These are phyloP conservation scores for Colletotrichum aenigma DNA, from an alignment of 2,329 filamentous ascomycete genomes.

Conservation along the genomic window DNA sequence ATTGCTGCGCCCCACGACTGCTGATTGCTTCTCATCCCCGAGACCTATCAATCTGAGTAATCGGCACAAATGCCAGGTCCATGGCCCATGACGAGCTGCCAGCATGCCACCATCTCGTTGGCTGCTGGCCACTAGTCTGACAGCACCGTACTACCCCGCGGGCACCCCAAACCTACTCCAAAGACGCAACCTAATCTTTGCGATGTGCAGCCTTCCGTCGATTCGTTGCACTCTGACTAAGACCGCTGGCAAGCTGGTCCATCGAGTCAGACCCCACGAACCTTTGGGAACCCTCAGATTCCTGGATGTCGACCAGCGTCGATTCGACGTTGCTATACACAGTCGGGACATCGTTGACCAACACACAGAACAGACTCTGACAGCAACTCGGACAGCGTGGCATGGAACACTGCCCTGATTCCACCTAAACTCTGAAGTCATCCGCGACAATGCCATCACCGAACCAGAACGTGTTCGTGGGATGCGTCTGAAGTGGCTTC, in stretches of 20 bases:
- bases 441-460: not conserved
- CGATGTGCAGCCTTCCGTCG: not conserved
- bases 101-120: not conserved
- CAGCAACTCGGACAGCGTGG: not conserved
- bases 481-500: not conserved
- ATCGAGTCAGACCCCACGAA: not conserved
- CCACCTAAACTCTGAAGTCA: not conserved
- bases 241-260: not conserved
- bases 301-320: not conserved
- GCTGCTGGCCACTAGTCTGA: not conserved
- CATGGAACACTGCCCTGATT: not conserved
- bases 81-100: not conserved
- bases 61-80: not conserved
- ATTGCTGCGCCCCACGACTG: not conserved
- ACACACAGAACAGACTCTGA: not conserved
- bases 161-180: not conserved
- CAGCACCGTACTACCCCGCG: not conserved
- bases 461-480: not conserved
- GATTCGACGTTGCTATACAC: not conserved
- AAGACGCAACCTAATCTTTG: constrained; percentile 4
- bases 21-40: not conserved
- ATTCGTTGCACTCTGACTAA: not conserved
- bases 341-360: not conserved
- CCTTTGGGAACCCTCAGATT: not conserved
- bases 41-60: not conserved